Conservation (phyloP, 345 rosid species). For the Psidium guajava region DNA sequence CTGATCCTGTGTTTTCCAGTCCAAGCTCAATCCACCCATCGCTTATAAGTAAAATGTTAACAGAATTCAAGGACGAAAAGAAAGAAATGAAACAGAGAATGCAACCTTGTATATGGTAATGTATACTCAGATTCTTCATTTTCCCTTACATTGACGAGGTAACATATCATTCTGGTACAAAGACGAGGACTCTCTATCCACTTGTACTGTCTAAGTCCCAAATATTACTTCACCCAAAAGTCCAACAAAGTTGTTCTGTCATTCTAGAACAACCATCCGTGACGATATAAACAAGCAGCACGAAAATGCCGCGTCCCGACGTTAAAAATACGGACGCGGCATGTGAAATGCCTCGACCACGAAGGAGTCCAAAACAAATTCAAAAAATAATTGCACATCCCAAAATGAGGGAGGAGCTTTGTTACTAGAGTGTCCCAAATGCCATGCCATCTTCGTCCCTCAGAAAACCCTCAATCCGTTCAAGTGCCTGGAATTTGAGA, state of each 20-base stretch:
- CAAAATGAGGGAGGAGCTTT: neutral
- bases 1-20: neutral
- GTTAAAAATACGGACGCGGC: neutral
- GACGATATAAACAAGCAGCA: neutral
- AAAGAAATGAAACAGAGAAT: neutral
- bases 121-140: neutral
- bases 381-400: neutral
- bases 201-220: neutral
- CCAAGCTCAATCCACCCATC: neutral
- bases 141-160: neutral
- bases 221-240: neutral
- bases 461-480: conserved; percentile 39
- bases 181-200: neutral
- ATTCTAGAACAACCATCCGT: neutral
- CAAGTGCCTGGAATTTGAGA: conserved; percentile 27
- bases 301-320: neutral
- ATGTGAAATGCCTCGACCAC: neutral
- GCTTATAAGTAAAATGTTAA: neutral
- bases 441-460: conserved; percentile 16
- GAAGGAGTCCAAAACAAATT: neutral
- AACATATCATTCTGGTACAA: neutral
- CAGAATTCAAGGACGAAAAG: neutral
- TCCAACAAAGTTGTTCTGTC: neutral
- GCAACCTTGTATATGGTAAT: neutral
- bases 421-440: neutral